Evolutionary conservation across 257 asterid species (phyloP).

Genomic region (Prunella vulgaris): DNA sequence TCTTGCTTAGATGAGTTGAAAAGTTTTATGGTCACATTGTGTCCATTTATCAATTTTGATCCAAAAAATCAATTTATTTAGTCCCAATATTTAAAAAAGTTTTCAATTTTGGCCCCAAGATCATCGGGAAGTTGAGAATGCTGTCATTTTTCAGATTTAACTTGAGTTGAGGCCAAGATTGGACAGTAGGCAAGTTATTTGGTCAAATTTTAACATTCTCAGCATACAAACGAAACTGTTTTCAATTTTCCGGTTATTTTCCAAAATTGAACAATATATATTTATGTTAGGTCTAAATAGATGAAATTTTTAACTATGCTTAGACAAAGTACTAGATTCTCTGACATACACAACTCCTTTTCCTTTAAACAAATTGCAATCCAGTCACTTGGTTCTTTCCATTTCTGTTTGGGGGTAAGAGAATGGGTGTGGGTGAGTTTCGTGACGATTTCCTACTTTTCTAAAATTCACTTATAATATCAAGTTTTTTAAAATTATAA

Average conservation of each 20-base stretch:
- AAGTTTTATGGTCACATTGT: background rate
- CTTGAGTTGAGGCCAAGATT: no score
- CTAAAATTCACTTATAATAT: background rate
- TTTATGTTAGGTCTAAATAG: no score
- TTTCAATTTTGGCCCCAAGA: no score
- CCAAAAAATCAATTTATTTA: no score
- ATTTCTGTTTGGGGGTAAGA: background rate
- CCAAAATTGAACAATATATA: no score
- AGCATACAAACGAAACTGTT: no score
- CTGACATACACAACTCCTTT: background rate
- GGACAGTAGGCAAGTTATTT: no score
- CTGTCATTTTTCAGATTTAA: no score
- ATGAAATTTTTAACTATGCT: background rate
- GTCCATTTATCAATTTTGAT: background rate
- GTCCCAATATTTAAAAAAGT: background rate
- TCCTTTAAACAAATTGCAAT: background rate
- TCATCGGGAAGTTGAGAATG: no score
- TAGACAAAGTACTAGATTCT: background rate
- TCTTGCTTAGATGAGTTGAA: no score
- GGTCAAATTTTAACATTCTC: no score
- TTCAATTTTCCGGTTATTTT: no score
- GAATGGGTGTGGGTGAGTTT: background rate
- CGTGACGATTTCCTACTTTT: slow-evolving; percentile 1
- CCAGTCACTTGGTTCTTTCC: background rate
- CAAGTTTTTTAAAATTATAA: background rate